phyloP scores from a whole-genome alignment of 441 rosid species.

The Aquilaria agallochum region DNA sequence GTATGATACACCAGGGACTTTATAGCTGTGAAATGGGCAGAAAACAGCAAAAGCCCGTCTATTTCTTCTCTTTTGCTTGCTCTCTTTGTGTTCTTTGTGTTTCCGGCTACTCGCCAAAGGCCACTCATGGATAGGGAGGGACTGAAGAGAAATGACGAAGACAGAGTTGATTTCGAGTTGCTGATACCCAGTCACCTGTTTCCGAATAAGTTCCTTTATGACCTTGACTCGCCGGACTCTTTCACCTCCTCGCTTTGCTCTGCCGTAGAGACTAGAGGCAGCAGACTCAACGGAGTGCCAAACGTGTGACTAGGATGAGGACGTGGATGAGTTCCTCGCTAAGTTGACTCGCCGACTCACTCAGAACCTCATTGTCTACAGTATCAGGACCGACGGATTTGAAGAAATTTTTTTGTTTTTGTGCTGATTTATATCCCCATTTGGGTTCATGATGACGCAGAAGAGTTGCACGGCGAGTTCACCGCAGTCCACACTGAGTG shows the following conservation, averaged over 20 bases:
- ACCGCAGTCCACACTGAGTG: constrained; percentile 68
- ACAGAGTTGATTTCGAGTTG: constrained; percentile 18
- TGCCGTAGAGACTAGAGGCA: constrained; percentile 50
- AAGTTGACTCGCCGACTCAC: constrained; percentile 62
- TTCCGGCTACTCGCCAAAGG: not conserved
- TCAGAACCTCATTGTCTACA: constrained; percentile 42
- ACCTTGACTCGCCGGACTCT: constrained; percentile 47
- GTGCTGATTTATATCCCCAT: not conserved
- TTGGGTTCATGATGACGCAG: constrained; percentile 8
- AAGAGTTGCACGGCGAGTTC: constrained; percentile 47
- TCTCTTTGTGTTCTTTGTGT: constrained; percentile 8
- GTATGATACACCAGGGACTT: too few species aligned
- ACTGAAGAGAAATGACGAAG: not conserved
- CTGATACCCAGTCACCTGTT: constrained; percentile 30
- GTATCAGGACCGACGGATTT: constrained; percentile 15
- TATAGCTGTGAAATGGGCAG: too few species aligned
- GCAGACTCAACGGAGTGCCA: constrained; percentile 55
- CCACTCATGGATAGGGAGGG: constrained; percentile 18
- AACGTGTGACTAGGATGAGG: constrained; percentile 22
- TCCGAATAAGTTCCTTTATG: constrained; percentile 80
- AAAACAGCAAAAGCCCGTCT: too few species aligned
- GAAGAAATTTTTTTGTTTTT: constrained; percentile 29
- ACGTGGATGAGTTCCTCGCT: constrained; percentile 76
- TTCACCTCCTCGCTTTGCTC: constrained; percentile 30
- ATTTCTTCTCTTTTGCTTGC: not conserved